Percentiles rank a stretch among this genome's conserved stretches.
phyloP scores from a whole-genome alignment of 2,329 filamentous ascomycete species.

The Colletotrichum magnum region DNA sequence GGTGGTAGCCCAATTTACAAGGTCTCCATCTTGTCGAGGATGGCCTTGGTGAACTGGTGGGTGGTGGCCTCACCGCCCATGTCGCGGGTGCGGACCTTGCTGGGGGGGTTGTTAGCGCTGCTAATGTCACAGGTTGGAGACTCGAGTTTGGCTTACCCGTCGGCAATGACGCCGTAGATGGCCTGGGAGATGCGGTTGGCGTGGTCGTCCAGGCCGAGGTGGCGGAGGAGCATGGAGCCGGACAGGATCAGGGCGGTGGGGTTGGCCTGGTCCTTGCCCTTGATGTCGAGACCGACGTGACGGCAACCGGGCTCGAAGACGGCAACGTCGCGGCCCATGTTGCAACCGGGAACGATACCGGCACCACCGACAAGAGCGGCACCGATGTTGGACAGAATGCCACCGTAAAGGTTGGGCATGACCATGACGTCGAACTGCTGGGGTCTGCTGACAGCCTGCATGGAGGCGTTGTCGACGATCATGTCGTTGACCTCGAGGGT shows the following conservation, averaged over 20 bases:
- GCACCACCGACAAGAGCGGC: conserved; percentile 97
- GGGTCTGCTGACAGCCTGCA: conserved; percentile 96
- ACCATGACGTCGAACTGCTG: conserved; percentile 99
- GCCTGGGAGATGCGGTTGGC: conserved; percentile 98
- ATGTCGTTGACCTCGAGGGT: conserved; percentile 98
- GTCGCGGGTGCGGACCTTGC: conserved; percentile 90
- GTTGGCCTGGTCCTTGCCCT: conserved; percentile 99
- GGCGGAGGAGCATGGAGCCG: conserved; percentile 96
- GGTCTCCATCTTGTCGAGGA: conserved; percentile 95
- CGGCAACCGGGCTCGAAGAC: conserved; percentile 99
- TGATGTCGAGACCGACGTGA: conserved; percentile 99
- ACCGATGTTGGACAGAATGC: conserved; percentile 98
- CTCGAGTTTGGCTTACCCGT: conserved; percentile 76
- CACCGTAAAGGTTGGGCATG: conserved; percentile 99
- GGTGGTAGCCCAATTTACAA: conserved; percentile 61
- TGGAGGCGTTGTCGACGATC: conserved; percentile 99
- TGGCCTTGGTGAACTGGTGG: conserved; percentile 94
- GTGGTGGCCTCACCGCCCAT: conserved; percentile 95
- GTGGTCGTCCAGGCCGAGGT: conserved; percentile 97
- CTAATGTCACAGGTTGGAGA: not conserved
- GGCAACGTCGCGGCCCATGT: conserved; percentile 98
- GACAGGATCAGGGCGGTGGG: conserved; percentile 96
- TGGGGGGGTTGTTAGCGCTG: conserved; percentile 62
- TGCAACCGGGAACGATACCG: conserved; percentile 97
- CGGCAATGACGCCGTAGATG: conserved; percentile 82